Evolutionary conservation across 73 alveolate genomes (phyloP), one percentile per base, ranked within the genome.

Genomic region (Paramecium caudatum): DNA sequence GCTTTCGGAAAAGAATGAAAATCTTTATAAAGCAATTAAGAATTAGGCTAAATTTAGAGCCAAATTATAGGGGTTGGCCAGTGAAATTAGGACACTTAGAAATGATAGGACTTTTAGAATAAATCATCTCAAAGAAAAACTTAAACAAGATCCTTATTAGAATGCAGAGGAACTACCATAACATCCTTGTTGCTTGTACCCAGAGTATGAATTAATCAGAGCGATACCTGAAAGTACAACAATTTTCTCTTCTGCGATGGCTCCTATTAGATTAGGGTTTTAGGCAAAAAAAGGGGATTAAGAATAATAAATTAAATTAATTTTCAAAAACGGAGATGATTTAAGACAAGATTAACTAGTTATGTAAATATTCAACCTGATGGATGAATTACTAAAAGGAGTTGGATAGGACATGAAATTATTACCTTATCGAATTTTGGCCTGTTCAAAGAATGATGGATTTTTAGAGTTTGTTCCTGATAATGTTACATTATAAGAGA

Each of bases 311-410:
- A 55, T 46, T 47, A 90, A 93, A 23, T 81, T 98, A 62, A 97
- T 98, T 94, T 98, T 94, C 74, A 98, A 98, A 93, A 95, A 96
- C 80, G 99, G 99, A 36, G 99, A 98, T 91, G 99, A 98, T 90
- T 95, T 98, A 87, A 95, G 99, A 74, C 96, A 98, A 90, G 99
- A 98, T 95, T 97, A 98, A 92, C 92, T 98, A 30, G 96, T 98
- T 10, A 93, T 98, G 82, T 95, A 98, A 91, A 96, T 97, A 84
- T 95, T 98, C 45, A 91, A 91, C 70, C 91, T 96, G 81, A 98
- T 98, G 99, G 99, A 98, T 87, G 91, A 91, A 55, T 82, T 98
- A 21, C 95, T 98, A 23, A 95, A 96, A 82, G 94, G 98, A 43
- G 97, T 97, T 19, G 95, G 97, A 82, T 93, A 96, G 46, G 98